Percentiles rank a stretch among this genome's conserved stretches.
Evolutionary conservation across 1,284 basidiomycete species (phyloP).

Genomic region (Lentinula novae-zelandiae): DNA sequence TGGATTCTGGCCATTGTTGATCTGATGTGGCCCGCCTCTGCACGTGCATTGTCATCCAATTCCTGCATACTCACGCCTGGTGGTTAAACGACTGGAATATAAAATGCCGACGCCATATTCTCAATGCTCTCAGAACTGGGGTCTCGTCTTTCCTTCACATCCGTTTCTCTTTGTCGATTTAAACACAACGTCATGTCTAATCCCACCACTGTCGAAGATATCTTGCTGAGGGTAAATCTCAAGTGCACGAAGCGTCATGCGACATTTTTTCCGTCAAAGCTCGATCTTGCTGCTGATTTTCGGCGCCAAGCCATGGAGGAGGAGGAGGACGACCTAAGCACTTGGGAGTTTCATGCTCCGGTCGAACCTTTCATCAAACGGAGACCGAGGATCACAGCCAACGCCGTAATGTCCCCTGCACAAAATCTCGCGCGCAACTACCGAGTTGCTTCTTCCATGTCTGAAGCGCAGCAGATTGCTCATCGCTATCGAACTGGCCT

Average conservation of each 20-base stretch:
- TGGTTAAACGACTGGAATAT: background rate
- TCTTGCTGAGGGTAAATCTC: background rate
- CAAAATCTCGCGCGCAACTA: constrained; percentile 35
- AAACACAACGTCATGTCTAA: background rate
- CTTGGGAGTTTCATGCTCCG: constrained; percentile 33
- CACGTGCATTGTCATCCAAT: background rate
- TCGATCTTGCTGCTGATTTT: constrained; percentile 6
- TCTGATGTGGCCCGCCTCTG: background rate
- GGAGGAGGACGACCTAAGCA: constrained; percentile 25
- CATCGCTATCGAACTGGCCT: constrained; percentile 33
- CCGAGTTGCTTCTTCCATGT: constrained; percentile 28
- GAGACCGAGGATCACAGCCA: constrained; percentile 19
- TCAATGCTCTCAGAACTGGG: constrained; percentile 4
- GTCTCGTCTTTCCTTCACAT: constrained; percentile 3
- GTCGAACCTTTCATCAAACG: constrained; percentile 18
- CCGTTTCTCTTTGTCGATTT: background rate
- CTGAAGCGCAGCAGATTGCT: constrained; percentile 37
- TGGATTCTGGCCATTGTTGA: background rate
- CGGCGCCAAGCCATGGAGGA: background rate
- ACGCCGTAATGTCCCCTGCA: constrained; percentile 22
- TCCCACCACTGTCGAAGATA: background rate
- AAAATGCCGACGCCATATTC: background rate
- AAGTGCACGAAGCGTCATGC: constrained; percentile 24
- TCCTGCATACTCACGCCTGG: background rate
- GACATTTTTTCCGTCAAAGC: constrained; percentile 26